phyloP scores from a whole-genome alignment of 768 basidiomycete species.

The Candolleomyces eurysporus region DNA sequence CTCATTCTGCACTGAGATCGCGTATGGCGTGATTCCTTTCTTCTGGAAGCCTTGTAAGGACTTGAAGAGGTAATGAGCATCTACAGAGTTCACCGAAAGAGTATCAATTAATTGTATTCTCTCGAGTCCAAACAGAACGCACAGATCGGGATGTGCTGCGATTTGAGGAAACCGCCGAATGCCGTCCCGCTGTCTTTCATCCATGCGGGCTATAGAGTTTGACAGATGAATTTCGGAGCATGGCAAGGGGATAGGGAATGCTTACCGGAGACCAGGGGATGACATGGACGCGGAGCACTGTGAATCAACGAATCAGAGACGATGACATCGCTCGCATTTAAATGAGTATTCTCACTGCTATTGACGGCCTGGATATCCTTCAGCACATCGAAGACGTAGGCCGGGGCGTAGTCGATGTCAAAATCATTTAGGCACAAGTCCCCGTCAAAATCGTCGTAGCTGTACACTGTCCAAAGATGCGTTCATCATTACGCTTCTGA shows the following conservation, averaged over 20 bases:
- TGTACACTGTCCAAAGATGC: conserved; percentile 46
- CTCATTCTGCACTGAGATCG: conserved; percentile 59
- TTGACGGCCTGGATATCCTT: conserved; percentile 62
- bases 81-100: conserved; percentile 28
- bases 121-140: conserved; percentile 13
- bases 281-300: conserved; percentile 50
- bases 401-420: conserved; percentile 52
- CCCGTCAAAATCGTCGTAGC: conserved; percentile 52
- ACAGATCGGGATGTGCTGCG: conserved; percentile 45
- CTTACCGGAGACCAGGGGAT: conserved; percentile 72
- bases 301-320: not conserved
- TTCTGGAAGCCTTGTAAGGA: conserved; percentile 58
- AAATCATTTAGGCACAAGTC: conserved; percentile 58
- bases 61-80: conserved; percentile 67
- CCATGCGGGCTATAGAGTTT: conserved; percentile 61
- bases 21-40: conserved; percentile 58
- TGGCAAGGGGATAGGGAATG: not conserved
- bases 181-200: conserved; percentile 66
- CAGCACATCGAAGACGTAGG: conserved; percentile 57
- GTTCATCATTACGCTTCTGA: not conserved
- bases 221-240: conserved; percentile 2
- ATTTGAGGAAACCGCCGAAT: conserved; percentile 59
- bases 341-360: conserved; percentile 22
- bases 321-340: not conserved
- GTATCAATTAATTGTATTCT: conserved; percentile 6